These are phyloP conservation scores for Amoebophrya sp. DNA, from an alignment of 169 alveolate species.

Conservation along the genomic window DNA sequence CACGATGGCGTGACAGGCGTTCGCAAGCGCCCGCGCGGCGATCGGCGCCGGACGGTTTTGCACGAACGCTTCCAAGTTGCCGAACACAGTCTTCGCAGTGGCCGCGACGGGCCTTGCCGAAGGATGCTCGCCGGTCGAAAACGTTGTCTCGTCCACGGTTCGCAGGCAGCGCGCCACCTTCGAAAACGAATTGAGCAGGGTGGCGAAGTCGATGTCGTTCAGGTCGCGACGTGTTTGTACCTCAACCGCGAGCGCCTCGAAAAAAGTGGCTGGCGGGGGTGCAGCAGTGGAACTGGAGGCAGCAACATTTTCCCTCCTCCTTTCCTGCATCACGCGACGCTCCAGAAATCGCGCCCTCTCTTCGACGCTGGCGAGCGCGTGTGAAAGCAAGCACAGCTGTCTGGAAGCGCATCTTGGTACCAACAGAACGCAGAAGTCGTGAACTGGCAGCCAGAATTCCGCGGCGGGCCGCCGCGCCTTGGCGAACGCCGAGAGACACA, in stretches of 20 bases:
- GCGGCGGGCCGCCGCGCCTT: not conserved
- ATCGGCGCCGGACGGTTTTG: not conserved
- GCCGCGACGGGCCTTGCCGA: no score
- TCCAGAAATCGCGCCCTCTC: not conserved
- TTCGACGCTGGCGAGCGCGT: not conserved
- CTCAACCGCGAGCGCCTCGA: not conserved
- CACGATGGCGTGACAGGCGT: not conserved
- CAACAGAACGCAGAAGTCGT: not conserved
- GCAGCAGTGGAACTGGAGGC: no score
- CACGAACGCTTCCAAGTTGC: not conserved
- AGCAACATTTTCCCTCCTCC: not conserved
- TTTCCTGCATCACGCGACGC: not conserved
- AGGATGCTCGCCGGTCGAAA: no score
- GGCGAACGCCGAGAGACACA: not conserved
- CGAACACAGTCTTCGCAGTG: no score
- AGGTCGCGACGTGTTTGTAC: not conserved
- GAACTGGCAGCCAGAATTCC: not conserved
- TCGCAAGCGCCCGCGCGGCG: not conserved
- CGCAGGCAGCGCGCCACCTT: no score
- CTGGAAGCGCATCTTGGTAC: not conserved
- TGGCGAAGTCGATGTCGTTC: not conserved
- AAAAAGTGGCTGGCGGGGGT: not conserved
- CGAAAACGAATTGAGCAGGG: not conserved
- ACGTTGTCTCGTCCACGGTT: no score
- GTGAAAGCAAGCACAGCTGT: not conserved